phyloP scores from a whole-genome alignment of 495 filamentous ascomycete species.

The Podospora conica region DNA sequence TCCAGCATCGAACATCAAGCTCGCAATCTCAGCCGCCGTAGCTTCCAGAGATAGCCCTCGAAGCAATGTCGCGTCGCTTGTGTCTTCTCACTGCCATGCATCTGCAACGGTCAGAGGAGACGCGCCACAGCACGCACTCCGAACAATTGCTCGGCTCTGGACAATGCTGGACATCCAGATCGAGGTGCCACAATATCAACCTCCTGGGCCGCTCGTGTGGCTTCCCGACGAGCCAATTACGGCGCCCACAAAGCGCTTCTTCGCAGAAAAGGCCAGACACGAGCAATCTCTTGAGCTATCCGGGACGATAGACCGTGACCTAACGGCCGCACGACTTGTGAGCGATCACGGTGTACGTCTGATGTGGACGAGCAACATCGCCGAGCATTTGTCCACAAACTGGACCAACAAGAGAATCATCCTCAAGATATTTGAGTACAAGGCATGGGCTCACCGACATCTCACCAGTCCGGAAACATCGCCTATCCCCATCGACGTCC shows the following conservation, averaged over 20 bases:
- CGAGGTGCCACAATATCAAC: neutral
- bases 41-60: no score
- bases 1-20: neutral
- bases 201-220: neutral
- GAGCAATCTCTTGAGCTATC: neutral
- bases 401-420: neutral
- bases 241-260: neutral
- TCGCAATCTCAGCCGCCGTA: no score
- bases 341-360: neutral
- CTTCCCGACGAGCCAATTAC: neutral
- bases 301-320: neutral
- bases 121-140: neutral
- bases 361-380: conserved; percentile 4
- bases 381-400: neutral
- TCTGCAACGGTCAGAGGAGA: no score
- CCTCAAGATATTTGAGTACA: conserved; percentile 4
- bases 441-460: neutral
- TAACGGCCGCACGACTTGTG: neutral
- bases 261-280: neutral
- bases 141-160: neutral
- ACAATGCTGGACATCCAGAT: conserved; percentile 5
- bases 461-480: neutral
- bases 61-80: no score
- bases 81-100: no score
- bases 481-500: neutral